Evolutionary conservation across 306 rosid species (phyloP), one percentile per base, ranked within the genome.

Genomic region (Acacia crassicarpa): DNA sequence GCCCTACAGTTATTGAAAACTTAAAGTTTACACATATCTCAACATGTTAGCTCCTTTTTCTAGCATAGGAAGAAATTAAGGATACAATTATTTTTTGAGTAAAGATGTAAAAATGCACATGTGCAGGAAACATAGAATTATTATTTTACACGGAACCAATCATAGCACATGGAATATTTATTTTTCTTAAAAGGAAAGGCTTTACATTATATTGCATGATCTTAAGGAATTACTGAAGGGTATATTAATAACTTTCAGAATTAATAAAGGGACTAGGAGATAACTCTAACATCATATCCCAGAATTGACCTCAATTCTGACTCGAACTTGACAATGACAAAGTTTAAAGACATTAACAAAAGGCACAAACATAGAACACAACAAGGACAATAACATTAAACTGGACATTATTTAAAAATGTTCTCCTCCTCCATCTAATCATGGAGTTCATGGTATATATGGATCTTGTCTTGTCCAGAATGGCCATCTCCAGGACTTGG

Each of bases 401-500:
- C 22, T 17, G 17, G 10, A 59, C 35, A 59, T 62, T 23, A 45
- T 32, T 22, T 9, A 1, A 32, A 32, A 32, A 32, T 32, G 33
- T 32, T 32, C 33, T 32, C 33, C 33, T 32, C 33, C 33, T 1
- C 33, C 33, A 32, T 32, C 33, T 32, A 32, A 32, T 2, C 33
- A 63, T 80, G 66, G 43, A 72, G 35, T 72, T 77, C 27, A 53
- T 46, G 23, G 35, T 15, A 33, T 27, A 3, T 44, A 44, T 44
- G 27, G 17, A 19, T 8, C 12, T 3, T 41, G 33, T 32, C 14
- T 44, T 44, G 48, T 44, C 8, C 4, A 40, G 6, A 49, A 76
- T 87, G 90, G 3, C 93, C 93, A 16, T 32, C 74, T 51, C 91
- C 90, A 13, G 81, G 81, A 77, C 88, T 53, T 67, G 93, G 95